Evolutionary conservation across 1,139 yeast species (phyloP), one percentile per base, ranked within the genome.

Genomic region (Yamadazyma oceani): DNA sequence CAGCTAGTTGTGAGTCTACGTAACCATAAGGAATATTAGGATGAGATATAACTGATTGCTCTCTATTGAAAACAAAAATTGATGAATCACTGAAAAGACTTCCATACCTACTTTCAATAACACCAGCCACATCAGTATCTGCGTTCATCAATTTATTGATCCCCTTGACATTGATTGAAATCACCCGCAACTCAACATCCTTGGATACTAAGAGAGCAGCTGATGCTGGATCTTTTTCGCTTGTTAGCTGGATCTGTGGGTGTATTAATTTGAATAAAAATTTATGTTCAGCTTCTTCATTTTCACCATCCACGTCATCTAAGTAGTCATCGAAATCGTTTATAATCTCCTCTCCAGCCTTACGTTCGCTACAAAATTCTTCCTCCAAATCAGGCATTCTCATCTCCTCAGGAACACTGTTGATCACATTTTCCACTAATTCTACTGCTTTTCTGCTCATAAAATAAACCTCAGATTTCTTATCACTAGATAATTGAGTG

Each of bases 71-170:
- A 5, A 84, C 82, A 54, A 84, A 86, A 23, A 84, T 71, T 50
- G 84, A 85, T 0, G 94, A 80, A 46, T 85, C 85, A 17, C 78
- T 73, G 46, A 88, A 65, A 22, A 79, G 55, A 1, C 83, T 75
- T 8, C 95, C 95, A 49, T 69, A 75, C 40, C 97, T 73, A 10
- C 82, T 74, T 57, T 89, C 95, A 38, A 88, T 73, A 13, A 78
- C 53, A 49, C 78, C 55, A 0, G 75, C 58, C 17, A 70, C 58
- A 19, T 69, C 68, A 17, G 52, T 52, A 36, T 58, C 60, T 17
- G 66, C 69, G 39, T 63, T 60, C 16, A 67, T 57, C n/a, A 69
- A 46, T 23, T 57, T 70, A 41, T 77, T 80, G 31, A 70, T 75
- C 2, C 71, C 73, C 17, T 58, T 62, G 15, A 60, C 78, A 46